Percentiles rank a stretch among this genome's conserved stretches.
Evolutionary conservation across 176 grass and related monocot species (phyloP).

Genomic region (Chloris gayana): DNA sequence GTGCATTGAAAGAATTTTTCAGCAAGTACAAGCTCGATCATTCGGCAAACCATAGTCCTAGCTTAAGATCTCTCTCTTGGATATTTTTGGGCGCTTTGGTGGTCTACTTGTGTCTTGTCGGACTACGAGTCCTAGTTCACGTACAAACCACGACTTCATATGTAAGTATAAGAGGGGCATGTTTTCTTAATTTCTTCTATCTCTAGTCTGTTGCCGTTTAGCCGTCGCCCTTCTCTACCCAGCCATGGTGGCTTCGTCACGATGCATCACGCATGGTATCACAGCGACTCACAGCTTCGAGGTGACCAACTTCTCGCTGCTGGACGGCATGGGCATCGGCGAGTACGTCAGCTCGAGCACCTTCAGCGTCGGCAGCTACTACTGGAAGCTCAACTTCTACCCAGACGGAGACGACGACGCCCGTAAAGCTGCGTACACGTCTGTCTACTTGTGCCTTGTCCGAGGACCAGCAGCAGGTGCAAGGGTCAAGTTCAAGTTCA

Average conservation of each 20-base stretch:
- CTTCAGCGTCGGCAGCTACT: constrained; percentile 46
- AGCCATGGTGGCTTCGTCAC: constrained; percentile 33
- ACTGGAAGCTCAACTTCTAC: constrained; percentile 48
- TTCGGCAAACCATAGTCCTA: too few relatives aligned
- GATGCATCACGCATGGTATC: constrained; percentile 32
- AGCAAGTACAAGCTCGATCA: too few relatives aligned
- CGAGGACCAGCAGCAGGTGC: neutral
- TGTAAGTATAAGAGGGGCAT: too few relatives aligned
- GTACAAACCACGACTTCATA: too few relatives aligned
- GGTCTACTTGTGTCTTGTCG: too few relatives aligned
- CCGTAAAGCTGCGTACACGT: constrained; percentile 3
- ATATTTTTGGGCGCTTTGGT: too few relatives aligned
- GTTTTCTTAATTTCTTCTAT: too few relatives aligned
- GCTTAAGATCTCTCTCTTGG: too few relatives aligned
- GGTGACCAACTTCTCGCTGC: constrained; percentile 40
- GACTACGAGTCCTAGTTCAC: too few relatives aligned
- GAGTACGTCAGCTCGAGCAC: constrained; percentile 37
- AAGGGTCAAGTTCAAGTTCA: neutral
- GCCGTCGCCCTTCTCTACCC: too few relatives aligned
- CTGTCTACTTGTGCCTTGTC: constrained; percentile 15
- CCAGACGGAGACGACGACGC: constrained; percentile 31
- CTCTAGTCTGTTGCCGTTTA: too few relatives aligned
- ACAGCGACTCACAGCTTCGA: constrained; percentile 40
- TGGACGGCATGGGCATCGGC: constrained; percentile 44
- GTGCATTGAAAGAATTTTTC: too few relatives aligned